Percentiles rank a stretch among this genome's conserved stretches.
Evolutionary conservation across 1,139 yeast species (phyloP).

Genomic region (Taphrina confusa): DNA sequence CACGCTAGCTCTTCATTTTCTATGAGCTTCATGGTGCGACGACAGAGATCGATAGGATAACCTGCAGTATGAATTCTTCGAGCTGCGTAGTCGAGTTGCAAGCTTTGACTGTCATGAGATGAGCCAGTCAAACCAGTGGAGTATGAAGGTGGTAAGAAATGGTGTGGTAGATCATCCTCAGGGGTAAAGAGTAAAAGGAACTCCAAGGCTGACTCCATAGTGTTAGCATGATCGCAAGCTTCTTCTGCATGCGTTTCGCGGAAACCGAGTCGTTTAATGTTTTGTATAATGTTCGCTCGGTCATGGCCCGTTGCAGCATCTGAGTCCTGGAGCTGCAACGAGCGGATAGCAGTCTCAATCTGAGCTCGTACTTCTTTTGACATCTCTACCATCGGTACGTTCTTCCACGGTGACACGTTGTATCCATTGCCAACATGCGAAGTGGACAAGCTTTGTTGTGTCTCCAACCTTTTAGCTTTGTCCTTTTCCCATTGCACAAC

Average conservation of each 20-base stretch:
- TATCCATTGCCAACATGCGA: constrained; percentile 34
- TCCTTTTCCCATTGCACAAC: constrained; percentile 41
- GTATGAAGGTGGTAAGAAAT: constrained; percentile 50
- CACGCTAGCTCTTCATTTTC: constrained; percentile 38
- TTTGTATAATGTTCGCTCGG: constrained; percentile 9
- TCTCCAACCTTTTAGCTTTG: constrained; percentile 37
- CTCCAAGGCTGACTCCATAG: constrained; percentile 58
- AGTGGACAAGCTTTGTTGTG: constrained; percentile 21
- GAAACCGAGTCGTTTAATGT: constrained; percentile 61
- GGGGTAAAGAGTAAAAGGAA: constrained; percentile 43
- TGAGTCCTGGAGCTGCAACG: constrained; percentile 11
- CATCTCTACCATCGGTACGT: constrained; percentile 43
- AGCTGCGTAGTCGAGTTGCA: constrained; percentile 54
- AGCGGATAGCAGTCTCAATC: constrained; percentile 44
- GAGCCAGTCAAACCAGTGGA: constrained; percentile 46
- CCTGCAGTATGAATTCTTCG: constrained; percentile 67
- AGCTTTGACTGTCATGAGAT: constrained; percentile 42
- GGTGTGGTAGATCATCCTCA: constrained; percentile 81
- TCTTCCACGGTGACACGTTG: constrained; percentile 36
- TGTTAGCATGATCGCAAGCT: constrained; percentile 61
- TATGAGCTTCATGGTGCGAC: constrained; percentile 51
- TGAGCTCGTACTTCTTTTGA: constrained; percentile 44
- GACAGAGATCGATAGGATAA: constrained; percentile 64
- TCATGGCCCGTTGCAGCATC: background rate
- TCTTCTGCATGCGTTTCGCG: constrained; percentile 69